Evolutionary conservation across 306 rosid species (phyloP), one percentile per base, ranked within the genome.

Genomic region (Casuarina glauca): DNA sequence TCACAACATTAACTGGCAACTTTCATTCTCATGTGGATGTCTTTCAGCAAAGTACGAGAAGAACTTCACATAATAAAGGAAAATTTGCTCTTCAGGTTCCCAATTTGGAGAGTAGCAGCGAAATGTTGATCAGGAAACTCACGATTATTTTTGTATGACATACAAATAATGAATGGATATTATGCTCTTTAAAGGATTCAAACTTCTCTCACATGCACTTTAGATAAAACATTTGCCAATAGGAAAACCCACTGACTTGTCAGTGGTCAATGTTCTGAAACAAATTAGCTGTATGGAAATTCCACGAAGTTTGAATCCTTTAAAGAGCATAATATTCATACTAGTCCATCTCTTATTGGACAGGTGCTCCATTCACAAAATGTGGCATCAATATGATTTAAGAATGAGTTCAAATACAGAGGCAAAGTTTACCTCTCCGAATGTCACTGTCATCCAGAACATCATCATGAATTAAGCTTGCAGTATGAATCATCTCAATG

Each of bases 401-500:
- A 50, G 39, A 17, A 12, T 35, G 42, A 62, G 63, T 64, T 10
- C 10, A 66, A 6, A 70, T 60, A 73, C 78, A 67, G 72, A 67
- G 82, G 55, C 60, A 53, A 19, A 32, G 68, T 41, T 50, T 84
- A 96, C 99, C 99, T 91, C 99, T 79, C 36, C 98, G 89, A 77
- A 96, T 82, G 75, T 91, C 88, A 74, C 97, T 96, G 78, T 96
- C 98, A 62, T 96, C 99, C 76, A 96, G 80, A 46, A 96, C 96
- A 82, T 96, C 99, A 81, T 96, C 98, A 10, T 96, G 99, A 71
- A 96, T 91, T 85, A 96, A 87, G 85, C 99, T 96, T 73, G 99
- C 99, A 68, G 99, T 96, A 74, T 96, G 98, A 82, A 96, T 96
- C 98, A 96, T 96, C 79, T 96, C 99, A 82, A 96, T 91, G 76